phyloP scores from a whole-genome alignment of 2,329 filamentous ascomycete genomes.

The Helicocarpus griseus region DNA sequence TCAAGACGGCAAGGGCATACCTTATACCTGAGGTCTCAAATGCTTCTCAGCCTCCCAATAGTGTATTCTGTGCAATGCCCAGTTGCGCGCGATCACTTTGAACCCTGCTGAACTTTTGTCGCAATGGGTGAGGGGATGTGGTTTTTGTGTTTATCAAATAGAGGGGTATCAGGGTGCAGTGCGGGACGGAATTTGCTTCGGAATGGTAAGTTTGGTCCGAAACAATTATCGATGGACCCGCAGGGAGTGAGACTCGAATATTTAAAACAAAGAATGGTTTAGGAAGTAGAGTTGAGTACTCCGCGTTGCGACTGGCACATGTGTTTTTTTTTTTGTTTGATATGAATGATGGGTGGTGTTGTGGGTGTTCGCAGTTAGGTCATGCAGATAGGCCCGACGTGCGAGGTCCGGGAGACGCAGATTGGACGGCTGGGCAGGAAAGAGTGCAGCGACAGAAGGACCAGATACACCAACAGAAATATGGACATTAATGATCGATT shows the following conservation, averaged over 20 bases:
- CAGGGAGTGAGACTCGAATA: background rate
- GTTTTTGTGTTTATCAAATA: background rate
- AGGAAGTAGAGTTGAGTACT: background rate
- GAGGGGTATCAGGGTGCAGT: background rate
- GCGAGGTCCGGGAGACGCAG: background rate
- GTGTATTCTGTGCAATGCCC: background rate
- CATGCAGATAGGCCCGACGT: conserved; percentile 2
- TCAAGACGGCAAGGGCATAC: background rate
- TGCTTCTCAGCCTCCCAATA: background rate
- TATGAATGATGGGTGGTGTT: background rate
- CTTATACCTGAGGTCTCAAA: background rate
- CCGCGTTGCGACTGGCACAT: background rate
- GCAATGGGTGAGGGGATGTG: background rate
- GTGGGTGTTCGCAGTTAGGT: background rate
- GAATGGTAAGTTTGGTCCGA: background rate
- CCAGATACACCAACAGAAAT: background rate
- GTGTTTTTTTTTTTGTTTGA: conserved; percentile 1
- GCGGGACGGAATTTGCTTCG: background rate
- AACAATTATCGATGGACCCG: background rate
- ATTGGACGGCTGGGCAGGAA: background rate
- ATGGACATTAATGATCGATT: background rate
- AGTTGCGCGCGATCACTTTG: background rate
- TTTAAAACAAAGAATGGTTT: background rate
- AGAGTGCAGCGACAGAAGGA: background rate
- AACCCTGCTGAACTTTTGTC: background rate